Evolutionary conservation across 2,329 filamentous ascomycete genomes (phyloP), one percentile per base, ranked within the genome.

Genomic region (Chrysosporium queenslandicum): DNA sequence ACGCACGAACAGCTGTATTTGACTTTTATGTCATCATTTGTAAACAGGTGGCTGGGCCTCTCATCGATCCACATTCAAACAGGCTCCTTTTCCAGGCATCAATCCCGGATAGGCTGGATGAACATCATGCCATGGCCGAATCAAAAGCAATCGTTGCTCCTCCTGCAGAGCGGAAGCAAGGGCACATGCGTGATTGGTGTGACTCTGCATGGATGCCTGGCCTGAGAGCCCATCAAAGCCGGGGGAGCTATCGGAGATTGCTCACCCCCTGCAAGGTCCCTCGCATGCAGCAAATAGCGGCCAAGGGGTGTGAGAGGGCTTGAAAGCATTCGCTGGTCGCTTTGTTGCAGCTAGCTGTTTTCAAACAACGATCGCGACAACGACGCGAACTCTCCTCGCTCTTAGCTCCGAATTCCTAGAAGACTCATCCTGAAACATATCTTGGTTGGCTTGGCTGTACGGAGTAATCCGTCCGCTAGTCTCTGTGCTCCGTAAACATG

Each of bases 21-120:
- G n/a, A n/a, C n/a, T 16, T 48, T 39, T 11, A 27, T 25, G 34
- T 48, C 32, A 39, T 48, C 32, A 48, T 48, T 39, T 16, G 34
- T 48, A 23, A 48, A 23, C 37, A 48, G 34, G 46, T 37, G 46
- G 46, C 46, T 48, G 46, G 46, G 32, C 32, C 18, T 48, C 32
- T 39, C 14, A 27, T 16, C 18, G 32, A 39, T 39, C 46, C 46
- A 48, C 46, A 25, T n/a, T 27, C 32, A n/a, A 23, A 6, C 45
- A 36, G 21, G 12, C 36, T 20, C 27, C 27, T 29, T 5, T 29
- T 9, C 41, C 29, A 36, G 32, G 20, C 29, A 27, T 18, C 30
- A 48, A 27, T 27, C 34, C n/a, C 20, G 46, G 32, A 16, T 16
- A 37, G 34, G 30, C 46, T 37, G 32, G 32, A 30, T 20, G 27